These are phyloP conservation scores for Vitis hybrid DNA, from an alignment of 177 flowering plant species.

Conservation along the genomic window DNA sequence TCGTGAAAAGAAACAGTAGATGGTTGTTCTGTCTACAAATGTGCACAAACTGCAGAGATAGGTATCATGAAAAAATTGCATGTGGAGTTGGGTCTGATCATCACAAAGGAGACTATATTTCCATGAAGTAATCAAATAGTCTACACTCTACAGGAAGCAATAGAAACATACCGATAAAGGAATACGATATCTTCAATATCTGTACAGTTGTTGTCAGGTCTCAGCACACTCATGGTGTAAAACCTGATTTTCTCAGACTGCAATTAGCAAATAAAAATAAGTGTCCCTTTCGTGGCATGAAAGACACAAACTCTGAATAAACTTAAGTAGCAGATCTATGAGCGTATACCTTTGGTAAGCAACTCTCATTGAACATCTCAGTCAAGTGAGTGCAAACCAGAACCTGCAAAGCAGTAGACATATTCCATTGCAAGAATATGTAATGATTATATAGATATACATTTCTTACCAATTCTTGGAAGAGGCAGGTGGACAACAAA, in stretches of 20 bases:
- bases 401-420: slow-evolving; percentile 53
- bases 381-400: slow-evolving; percentile 88
- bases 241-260: slow-evolving; percentile 79
- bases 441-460: not conserved
- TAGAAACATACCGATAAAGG: slow-evolving; percentile 62
- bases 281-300: not conserved
- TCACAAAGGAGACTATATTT: no score
- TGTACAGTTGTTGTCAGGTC: slow-evolving; percentile 52
- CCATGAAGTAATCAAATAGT: no score
- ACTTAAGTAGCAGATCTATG: slow-evolving; percentile 1
- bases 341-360: slow-evolving; percentile 53
- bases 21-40: no score
- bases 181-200: slow-evolving; percentile 76
- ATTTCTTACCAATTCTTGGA: not conserved
- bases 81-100: no score
- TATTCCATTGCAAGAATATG: not conserved
- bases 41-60: no score
- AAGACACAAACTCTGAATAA: not conserved
- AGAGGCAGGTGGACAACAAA: slow-evolving; percentile 23
- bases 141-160: not conserved
- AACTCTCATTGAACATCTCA: slow-evolving; percentile 65
- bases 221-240: slow-evolving; percentile 91
- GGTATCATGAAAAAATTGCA: no score
- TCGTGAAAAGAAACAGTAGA: no score
- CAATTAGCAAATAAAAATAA: slow-evolving; percentile 13